Evolutionary conservation across 163 green algal species (phyloP).

Genomic region (Coccomyxa subellipsoidea): DNA sequence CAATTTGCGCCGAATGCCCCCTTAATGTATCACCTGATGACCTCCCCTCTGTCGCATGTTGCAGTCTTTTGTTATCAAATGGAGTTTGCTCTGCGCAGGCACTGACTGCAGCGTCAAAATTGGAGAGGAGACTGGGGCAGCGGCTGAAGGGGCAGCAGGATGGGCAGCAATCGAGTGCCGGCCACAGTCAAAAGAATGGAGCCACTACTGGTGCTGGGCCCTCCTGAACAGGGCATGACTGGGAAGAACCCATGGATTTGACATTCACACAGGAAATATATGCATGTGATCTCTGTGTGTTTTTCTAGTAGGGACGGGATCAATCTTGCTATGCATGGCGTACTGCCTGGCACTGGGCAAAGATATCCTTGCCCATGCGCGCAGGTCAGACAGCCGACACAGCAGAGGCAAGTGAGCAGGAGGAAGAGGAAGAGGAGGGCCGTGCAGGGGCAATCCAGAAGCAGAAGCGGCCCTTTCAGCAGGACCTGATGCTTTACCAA

Average conservation of each 20-base stretch:
- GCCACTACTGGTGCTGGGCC: not conserved
- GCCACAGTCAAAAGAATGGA: not conserved
- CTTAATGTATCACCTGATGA: too few species aligned
- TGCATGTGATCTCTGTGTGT: too few species aligned
- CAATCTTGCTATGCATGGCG: too few species aligned
- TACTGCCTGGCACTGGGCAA: not conserved
- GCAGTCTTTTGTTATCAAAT: too few species aligned
- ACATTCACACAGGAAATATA: too few species aligned
- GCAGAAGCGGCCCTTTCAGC: not conserved
- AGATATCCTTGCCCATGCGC: not conserved
- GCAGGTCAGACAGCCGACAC: not conserved
- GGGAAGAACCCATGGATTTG: too few species aligned
- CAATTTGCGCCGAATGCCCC: too few species aligned
- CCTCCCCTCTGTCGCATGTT: too few species aligned
- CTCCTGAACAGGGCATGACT: not conserved
- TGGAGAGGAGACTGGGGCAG: not conserved
- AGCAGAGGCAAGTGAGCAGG: not conserved
- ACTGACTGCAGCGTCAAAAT: not conserved
- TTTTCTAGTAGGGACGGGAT: too few species aligned
- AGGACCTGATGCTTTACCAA: not conserved
- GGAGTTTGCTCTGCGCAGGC: too few species aligned
- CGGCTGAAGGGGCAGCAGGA: not conserved
- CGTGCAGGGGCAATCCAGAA: not conserved
- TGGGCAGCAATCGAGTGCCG: not conserved
- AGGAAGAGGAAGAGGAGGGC: slow-evolving; percentile 8